A percentile compares a stretch with the other conserved stretches of the same genome.
phyloP scores from a whole-genome alignment of 2,329 filamentous ascomycete species.

The Celoporthe dispersa region DNA sequence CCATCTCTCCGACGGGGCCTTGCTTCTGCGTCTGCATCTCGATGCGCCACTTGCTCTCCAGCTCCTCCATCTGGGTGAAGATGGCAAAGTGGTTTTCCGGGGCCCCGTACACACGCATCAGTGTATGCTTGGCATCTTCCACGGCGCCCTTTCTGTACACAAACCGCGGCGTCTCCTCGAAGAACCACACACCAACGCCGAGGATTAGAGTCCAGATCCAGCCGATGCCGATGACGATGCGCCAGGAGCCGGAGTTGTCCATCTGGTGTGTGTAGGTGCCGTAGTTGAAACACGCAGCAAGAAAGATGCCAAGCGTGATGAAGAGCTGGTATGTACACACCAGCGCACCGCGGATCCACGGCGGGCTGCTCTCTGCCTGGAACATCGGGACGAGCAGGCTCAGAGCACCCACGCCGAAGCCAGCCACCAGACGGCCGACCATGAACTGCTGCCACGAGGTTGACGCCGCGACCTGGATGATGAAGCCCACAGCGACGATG shows the following conservation, averaged over 20 bases:
- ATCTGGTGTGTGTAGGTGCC: conserved; percentile 56
- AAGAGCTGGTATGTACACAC: conserved; percentile 73
- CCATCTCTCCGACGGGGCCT: conserved; percentile 50
- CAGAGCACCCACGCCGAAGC: conserved; percentile 69
- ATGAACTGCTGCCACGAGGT: conserved; percentile 67
- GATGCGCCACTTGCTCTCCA: conserved; percentile 56
- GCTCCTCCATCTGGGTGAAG: conserved; percentile 56
- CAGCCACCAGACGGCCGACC: conserved; percentile 66
- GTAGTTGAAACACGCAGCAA: conserved; percentile 64
- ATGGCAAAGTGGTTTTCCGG: conserved; percentile 49
- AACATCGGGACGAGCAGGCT: conserved; percentile 73
- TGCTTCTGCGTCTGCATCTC: conserved; percentile 45
- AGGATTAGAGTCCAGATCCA: conserved; percentile 55
- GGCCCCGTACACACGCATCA: conserved; percentile 54
- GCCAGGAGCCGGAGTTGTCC: conserved; percentile 58
- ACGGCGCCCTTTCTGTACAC: conserved; percentile 53
- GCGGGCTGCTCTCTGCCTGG: conserved; percentile 71
- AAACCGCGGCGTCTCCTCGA: conserved; percentile 58
- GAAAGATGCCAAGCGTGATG: conserved; percentile 71
- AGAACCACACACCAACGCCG: conserved; percentile 52
- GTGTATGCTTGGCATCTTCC: conserved; percentile 51
- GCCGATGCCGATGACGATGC: conserved; percentile 60
- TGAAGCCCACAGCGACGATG: conserved; percentile 66
- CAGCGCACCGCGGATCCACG: conserved; percentile 67
- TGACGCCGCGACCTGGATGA: conserved; percentile 66